Base-by-base conservation (phyloP, 208 protist genomes). In the Blastocrithidia nonstop region DNA sequence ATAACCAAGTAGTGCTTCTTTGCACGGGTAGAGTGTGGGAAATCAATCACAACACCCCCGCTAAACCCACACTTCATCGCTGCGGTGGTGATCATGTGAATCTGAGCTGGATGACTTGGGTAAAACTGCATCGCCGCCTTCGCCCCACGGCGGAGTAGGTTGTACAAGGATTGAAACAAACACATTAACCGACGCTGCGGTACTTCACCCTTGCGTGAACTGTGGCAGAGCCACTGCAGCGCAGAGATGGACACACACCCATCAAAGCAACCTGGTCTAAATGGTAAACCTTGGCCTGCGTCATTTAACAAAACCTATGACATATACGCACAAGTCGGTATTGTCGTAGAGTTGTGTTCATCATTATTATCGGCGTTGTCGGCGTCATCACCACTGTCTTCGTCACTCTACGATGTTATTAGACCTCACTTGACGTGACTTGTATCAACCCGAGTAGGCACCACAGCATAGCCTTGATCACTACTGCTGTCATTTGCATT, bases 161-260 rank as follows among this genome's bases (percentile, higher is more conserved):
- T 82, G 71, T 98, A 99, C 11, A 99, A 78, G 19, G 81, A 93
- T 33, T 88, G 69, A 66, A 99, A 99, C 49, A 99, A 95, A 1
- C 62, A 61, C 38, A 78, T 65, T 15, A 99, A 64, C 15, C 98
- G 80, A 40, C 79, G 76, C 39, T 90, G 67, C 3, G 97, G 96
- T 3, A 96, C 89, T 50, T 98, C 78, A 15, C 66, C 68, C 23
- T 51, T 72, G 35, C 83, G 85, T 53, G 98, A 95, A 27, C 93
- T 94, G 68, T 99, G 96, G 64, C 96, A 99, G 6, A 99, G 77
- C 97, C 97, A 99, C 66, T 99, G 97, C 17, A 99, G 39, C 1
- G 94, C 96, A 16, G 96, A 99, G 41, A 99, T 96, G 42, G 80
- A 96, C 41, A 99, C 93, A 16, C 78, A 94, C 6, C 91, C 97